Conservation (phyloP, 805 yeast species). For the Metschnikowia cubensis region DNA sequence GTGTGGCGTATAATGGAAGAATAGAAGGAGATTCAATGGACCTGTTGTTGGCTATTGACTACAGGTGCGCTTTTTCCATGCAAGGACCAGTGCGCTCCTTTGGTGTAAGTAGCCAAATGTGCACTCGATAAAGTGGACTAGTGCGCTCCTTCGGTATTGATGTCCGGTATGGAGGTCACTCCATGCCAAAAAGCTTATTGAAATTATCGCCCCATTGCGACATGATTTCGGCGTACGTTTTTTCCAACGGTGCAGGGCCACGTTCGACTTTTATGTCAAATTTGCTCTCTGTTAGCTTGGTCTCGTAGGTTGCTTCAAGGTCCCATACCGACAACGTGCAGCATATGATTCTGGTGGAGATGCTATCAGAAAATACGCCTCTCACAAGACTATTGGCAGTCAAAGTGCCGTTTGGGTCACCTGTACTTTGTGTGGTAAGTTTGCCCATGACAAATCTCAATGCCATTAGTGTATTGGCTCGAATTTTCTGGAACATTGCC, state of each 20-base stretch:
- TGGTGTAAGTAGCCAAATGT: no score
- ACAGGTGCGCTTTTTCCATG: no score
- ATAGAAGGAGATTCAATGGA: no score
- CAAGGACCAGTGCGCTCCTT: no score
- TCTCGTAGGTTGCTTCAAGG: constrained; percentile 14
- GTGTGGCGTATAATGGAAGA: no score
- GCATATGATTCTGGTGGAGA: constrained; percentile 32
- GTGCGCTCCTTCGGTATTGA: background rate
- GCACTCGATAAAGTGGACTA: background rate
- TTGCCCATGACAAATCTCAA: background rate
- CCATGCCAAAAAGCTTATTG: constrained; percentile 34
- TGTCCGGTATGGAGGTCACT: constrained; percentile 14
- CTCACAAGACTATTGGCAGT: constrained; percentile 15
- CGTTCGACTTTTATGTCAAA: background rate
- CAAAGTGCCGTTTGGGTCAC: constrained; percentile 3
- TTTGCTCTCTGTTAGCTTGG: background rate
- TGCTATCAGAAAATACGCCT: constrained; percentile 16
- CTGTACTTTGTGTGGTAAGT: background rate
- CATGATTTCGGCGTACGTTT: constrained; percentile 14
- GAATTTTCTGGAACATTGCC: background rate
- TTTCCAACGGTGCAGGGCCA: constrained; percentile 9
- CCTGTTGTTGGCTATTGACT: no score
- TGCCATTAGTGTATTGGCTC: constrained; percentile 1
- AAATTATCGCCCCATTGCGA: constrained; percentile 26
- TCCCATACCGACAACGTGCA: constrained; percentile 37